Evolutionary conservation across 495 filamentous ascomycete genomes (phyloP).

Genomic region (Neurospora sp.): DNA sequence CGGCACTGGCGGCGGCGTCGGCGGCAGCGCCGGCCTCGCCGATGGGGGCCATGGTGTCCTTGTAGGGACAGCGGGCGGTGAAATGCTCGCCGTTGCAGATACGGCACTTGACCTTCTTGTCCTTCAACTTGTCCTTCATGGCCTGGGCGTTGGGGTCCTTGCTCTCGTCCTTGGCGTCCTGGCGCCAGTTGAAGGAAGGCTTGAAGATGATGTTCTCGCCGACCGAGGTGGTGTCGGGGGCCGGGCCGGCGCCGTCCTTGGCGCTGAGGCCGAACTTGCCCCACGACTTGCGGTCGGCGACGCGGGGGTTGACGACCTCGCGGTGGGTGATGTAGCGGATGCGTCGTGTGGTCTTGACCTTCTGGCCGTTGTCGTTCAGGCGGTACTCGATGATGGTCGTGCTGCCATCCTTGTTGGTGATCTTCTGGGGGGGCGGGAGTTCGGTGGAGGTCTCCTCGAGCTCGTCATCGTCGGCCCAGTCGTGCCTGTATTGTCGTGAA

Average conservation of each 20-base stretch:
- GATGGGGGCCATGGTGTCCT: slow-evolving; percentile 55
- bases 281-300: slow-evolving; percentile 88
- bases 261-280: slow-evolving; percentile 70
- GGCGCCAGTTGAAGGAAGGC: slow-evolving; percentile 82
- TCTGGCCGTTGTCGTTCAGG: slow-evolving; percentile 86
- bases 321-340: slow-evolving; percentile 82
- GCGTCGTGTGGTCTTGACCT: slow-evolving; percentile 89
- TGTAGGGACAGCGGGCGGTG: slow-evolving; percentile 74
- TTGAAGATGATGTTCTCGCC: slow-evolving; percentile 97
- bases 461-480: slow-evolving; percentile 96
- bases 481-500: slow-evolving; percentile 23
- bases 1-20: slow-evolving; percentile 45
- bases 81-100: slow-evolving; percentile 99
- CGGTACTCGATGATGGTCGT: slow-evolving; percentile 88
- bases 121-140: slow-evolving; percentile 88
- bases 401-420: slow-evolving; percentile 93
- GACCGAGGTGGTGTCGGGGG: slow-evolving; percentile 81
- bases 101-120: slow-evolving; percentile 99
- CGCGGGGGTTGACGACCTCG: slow-evolving; percentile 90
- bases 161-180: slow-evolving; percentile 70
- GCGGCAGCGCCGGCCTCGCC: slow-evolving; percentile 39
- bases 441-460: slow-evolving; percentile 74
- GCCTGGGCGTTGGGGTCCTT: slow-evolving; percentile 63
- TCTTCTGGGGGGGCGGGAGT: slow-evolving; percentile 77
- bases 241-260: slow-evolving; percentile 57